Evolutionary conservation across 108 stramenopile genomes (phyloP).

Genomic region (Pseudonitzschia pungens): DNA sequence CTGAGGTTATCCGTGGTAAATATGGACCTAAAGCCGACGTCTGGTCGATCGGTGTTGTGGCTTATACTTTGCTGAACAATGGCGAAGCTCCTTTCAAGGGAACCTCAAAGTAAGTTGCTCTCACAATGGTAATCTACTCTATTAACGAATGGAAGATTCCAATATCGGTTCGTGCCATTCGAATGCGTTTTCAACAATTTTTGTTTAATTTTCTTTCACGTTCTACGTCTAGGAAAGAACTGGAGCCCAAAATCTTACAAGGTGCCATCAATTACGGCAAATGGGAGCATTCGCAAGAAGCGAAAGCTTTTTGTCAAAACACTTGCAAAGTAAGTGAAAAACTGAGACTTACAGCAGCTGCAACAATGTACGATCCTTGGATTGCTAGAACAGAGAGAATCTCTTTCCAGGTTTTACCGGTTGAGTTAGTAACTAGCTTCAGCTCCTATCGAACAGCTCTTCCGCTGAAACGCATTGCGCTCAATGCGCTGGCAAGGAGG

Average conservation of each 20-base stretch:
- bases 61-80: slow-evolving; percentile 53
- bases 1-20: slow-evolving; percentile 68
- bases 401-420: slow-evolving; percentile 21
- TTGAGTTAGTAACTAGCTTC: slow-evolving; percentile 34
- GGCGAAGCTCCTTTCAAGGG: slow-evolving; percentile 66
- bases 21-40: slow-evolving; percentile 80
- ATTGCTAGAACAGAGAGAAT: slow-evolving; percentile 13
- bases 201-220: slow-evolving; percentile 25
- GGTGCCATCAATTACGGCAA: slow-evolving; percentile 43
- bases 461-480: slow-evolving; percentile 63
- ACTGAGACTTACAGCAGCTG: slow-evolving; percentile 42
- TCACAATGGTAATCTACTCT: neutral
- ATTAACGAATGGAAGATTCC: neutral
- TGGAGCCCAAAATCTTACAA: slow-evolving; percentile 50
- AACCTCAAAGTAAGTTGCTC: slow-evolving; percentile 30
- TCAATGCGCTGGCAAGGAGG: slow-evolving; percentile 69
- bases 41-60: slow-evolving; percentile 78
- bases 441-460: slow-evolving; percentile 49
- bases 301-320: slow-evolving; percentile 56
- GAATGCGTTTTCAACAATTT: slow-evolving; percentile 14
- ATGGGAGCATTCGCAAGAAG: slow-evolving; percentile 35
- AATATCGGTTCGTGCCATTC: neutral
- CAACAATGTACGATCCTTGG: slow-evolving; percentile 53
- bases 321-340: slow-evolving; percentile 52
- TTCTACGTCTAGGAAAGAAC: slow-evolving; percentile 17